These are phyloP conservation scores for Lichtheimia ornata DNA, from an alignment of 371 early-diverging fungal genomes.

Conservation along the genomic window DNA sequence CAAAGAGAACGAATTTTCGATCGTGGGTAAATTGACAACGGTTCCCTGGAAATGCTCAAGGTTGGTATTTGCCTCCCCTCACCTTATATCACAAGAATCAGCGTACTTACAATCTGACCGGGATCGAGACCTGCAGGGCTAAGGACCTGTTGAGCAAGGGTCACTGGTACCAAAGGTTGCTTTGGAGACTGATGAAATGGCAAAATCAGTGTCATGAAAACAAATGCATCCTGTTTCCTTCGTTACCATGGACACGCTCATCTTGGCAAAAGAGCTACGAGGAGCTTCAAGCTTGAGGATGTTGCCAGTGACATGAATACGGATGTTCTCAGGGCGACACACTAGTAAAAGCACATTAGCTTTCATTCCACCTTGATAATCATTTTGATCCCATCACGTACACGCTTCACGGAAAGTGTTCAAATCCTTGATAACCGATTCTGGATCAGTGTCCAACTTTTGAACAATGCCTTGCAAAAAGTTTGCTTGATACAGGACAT, in stretches of 20 bases:
- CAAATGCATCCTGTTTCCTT: background rate
- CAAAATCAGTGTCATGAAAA: background rate
- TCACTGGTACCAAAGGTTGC: constrained; percentile 38
- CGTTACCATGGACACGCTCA: constrained; percentile 22
- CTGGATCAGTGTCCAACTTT: constrained; percentile 50
- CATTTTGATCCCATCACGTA: constrained; percentile 22
- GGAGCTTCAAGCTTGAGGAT: constrained; percentile 54
- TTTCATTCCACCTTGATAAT: background rate
- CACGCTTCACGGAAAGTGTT: constrained; percentile 58
- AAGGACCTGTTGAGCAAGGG: constrained; percentile 53
- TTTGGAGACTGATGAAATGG: background rate
- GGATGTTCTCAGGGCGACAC: constrained; percentile 56
- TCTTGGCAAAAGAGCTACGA: constrained; percentile 44
- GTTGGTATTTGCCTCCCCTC: too few species aligned
- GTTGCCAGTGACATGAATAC: constrained; percentile 65
- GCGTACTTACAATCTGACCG: constrained; percentile 40
- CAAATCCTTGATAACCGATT: constrained; percentile 48
- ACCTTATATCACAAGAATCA: too few species aligned
- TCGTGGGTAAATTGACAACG: constrained; percentile 60
- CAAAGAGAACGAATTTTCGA: constrained; percentile 62
- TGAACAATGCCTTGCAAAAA: constrained; percentile 58
- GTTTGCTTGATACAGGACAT: constrained; percentile 51
- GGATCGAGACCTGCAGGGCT: constrained; percentile 54
- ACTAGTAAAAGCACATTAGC: constrained; percentile 25
- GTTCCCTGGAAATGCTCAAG: constrained; percentile 27